These are phyloP conservation scores for Claviceps fusiformis DNA, from an alignment of 2,329 filamentous ascomycete genomes.

Conservation along the genomic window DNA sequence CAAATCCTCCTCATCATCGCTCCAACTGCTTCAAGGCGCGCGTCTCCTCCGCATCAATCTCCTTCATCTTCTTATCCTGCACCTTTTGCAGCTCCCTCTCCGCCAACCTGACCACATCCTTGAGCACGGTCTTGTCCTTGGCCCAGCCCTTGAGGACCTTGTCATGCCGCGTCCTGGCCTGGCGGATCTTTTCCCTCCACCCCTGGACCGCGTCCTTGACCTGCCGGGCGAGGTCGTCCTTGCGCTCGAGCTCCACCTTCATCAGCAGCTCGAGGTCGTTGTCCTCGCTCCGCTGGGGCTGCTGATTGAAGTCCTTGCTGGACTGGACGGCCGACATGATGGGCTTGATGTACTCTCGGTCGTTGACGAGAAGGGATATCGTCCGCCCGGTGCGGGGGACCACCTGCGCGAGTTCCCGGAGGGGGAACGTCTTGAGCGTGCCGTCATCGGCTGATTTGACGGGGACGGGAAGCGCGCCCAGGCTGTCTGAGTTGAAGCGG, in stretches of 20 bases:
- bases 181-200: conserved; percentile 37
- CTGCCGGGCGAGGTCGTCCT: conserved; percentile 30
- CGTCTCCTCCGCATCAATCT: conserved; percentile 36
- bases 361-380: conserved; percentile 28
- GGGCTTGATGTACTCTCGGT: conserved; percentile 33
- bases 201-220: conserved; percentile 32
- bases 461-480: conserved; percentile 32
- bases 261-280: conserved; percentile 46
- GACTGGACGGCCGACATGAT: conserved; percentile 42
- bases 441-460: conserved; percentile 15
- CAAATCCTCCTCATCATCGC: conserved; percentile 6
- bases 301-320: conserved; percentile 43
- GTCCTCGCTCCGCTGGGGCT: conserved; percentile 43
- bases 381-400: conserved; percentile 31
- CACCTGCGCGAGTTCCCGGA: conserved; percentile 42
- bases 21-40: conserved; percentile 29
- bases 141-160: conserved; percentile 36
- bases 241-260: conserved; percentile 37
- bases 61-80: conserved; percentile 39
- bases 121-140: conserved; percentile 27
- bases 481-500: conserved; percentile 36
- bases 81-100: conserved; percentile 33
- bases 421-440: conserved; percentile 25
- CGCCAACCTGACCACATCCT: conserved; percentile 35
- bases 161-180: conserved; percentile 32